phyloP scores from a whole-genome alignment of 2,329 filamentous ascomycete genomes.

The Pleurostoma richardsiae region DNA sequence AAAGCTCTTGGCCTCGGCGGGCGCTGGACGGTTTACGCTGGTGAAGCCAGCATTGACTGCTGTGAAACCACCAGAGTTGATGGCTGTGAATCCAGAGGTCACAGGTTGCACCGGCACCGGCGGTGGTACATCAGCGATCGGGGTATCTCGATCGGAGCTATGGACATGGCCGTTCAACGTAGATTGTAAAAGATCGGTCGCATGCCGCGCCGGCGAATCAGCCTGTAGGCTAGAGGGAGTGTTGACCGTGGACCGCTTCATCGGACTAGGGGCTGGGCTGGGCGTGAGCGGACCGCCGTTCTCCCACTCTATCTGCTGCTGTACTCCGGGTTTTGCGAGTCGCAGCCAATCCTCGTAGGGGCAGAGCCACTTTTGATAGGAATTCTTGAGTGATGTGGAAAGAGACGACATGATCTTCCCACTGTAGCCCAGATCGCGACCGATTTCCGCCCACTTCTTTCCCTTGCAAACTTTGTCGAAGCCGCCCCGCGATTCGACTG shows the following conservation, averaged over 20 bases:
- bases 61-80: constrained; percentile 61
- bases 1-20: constrained; percentile 47
- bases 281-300: constrained; percentile 90
- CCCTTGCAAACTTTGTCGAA: constrained; percentile 96
- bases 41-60: constrained; percentile 68
- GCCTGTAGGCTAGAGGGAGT: constrained; percentile 53
- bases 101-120: constrained; percentile 25
- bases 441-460: constrained; percentile 99
- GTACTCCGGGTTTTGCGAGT: constrained; percentile 89
- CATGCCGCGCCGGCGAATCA: constrained; percentile 62
- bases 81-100: constrained; percentile 46
- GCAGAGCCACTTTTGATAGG: constrained; percentile 93
- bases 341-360: constrained; percentile 94
- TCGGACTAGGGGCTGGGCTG: constrained; percentile 61
- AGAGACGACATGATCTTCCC: constrained; percentile 99
- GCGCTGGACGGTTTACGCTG: constrained; percentile 53
- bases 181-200: constrained; percentile 47
- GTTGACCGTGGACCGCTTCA: constrained; percentile 59
- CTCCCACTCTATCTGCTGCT: constrained; percentile 89
- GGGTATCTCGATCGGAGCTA: constrained; percentile 41
- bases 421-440: constrained; percentile 91
- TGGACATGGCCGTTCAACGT: constrained; percentile 39
- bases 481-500: constrained; percentile 87
- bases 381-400: constrained; percentile 96
- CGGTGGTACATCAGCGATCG: constrained; percentile 39